Percentiles rank a stretch among this genome's conserved stretches.
phyloP scores from a whole-genome alignment of 306 rosid species.

The Astragalus glycyphyllos region DNA sequence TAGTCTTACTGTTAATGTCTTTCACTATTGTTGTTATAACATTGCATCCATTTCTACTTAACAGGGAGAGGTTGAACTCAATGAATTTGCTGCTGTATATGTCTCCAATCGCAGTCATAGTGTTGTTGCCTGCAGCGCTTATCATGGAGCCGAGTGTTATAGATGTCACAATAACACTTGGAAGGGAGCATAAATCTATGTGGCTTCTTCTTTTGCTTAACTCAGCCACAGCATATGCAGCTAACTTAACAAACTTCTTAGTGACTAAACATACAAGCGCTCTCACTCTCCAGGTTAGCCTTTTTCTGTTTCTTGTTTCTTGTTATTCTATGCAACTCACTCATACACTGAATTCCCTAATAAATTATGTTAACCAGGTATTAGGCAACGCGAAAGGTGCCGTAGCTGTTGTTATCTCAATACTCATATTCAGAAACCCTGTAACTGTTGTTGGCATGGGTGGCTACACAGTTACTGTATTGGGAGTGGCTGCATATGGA shows the following conservation, averaged over 20 bases:
- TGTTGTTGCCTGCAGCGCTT: conserved; percentile 86
- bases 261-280: conserved; percentile 99
- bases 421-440: conserved; percentile 89
- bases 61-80: conserved; percentile 96
- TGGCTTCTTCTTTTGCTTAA: conserved; percentile 89
- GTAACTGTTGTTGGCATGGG: conserved; percentile 88
- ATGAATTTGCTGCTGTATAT: conserved; percentile 94
- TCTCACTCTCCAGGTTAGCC: conserved; percentile 88
- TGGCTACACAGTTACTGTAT: conserved; percentile 78
- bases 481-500: conserved; percentile 89
- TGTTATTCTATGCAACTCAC: background rate
- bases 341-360: background rate
- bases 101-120: conserved; percentile 88
- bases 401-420: conserved; percentile 96
- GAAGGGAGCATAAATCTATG: conserved; percentile 76
- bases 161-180: conserved; percentile 65
- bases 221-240: conserved; percentile 83
- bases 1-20: background rate
- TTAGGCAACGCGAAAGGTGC: conserved; percentile 99
- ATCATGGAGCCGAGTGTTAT: conserved; percentile 88
- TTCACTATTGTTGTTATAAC: conserved; percentile 18
- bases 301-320: conserved; percentile 1
- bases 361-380: conserved; percentile 59
- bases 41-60: conserved; percentile 35
- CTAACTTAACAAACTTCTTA: conserved; percentile 93